Evolutionary conservation across 2,329 filamentous ascomycete species (phyloP).

Genomic region (Pseudogymnoascus sp.): DNA sequence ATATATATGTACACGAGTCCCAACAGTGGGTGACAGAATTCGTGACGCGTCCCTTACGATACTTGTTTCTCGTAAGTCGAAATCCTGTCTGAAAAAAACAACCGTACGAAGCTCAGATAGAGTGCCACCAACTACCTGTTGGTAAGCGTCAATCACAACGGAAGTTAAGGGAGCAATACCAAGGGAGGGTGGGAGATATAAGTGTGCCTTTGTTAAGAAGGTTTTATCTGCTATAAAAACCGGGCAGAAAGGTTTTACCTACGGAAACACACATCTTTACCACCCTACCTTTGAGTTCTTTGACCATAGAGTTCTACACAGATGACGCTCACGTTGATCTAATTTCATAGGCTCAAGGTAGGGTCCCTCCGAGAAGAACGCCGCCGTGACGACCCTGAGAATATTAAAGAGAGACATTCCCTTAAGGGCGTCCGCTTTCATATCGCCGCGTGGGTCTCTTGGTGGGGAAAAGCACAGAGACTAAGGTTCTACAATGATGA

Average conservation of each 20-base stretch:
- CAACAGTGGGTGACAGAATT: not conserved
- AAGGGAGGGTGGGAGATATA: slow-evolving; percentile 10
- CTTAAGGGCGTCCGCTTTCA: slow-evolving; percentile 12
- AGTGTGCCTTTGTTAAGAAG: slow-evolving; percentile 12
- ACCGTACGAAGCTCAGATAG: slow-evolving; percentile 11
- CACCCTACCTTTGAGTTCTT: slow-evolving; percentile 10
- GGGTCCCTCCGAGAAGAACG: slow-evolving; percentile 11
- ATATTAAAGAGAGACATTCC: slow-evolving; percentile 12
- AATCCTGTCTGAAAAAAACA: slow-evolving; percentile 12
- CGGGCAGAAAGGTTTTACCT: not conserved
- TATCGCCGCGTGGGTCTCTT: slow-evolving; percentile 12
- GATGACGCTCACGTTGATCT: slow-evolving; percentile 15
- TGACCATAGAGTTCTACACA: slow-evolving; percentile 12
- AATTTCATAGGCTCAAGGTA: slow-evolving; percentile 2
- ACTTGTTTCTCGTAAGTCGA: not conserved
- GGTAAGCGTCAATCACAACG: slow-evolving; percentile 5
- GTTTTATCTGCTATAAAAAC: slow-evolving; percentile 9
- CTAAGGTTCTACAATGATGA: slow-evolving; percentile 16
- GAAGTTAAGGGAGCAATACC: slow-evolving; percentile 9
- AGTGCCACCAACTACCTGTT: slow-evolving; percentile 9
- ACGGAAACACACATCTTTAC: not conserved
- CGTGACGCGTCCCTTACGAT: not conserved
- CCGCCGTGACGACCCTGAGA: slow-evolving; percentile 10
- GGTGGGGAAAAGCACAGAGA: slow-evolving; percentile 12
- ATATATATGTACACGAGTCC: not conserved